A percentile compares a stretch with the other conserved stretches of the same genome.
phyloP scores from a whole-genome alignment of 129 eudicot genomes.

The Oenanthe sinensis region DNA sequence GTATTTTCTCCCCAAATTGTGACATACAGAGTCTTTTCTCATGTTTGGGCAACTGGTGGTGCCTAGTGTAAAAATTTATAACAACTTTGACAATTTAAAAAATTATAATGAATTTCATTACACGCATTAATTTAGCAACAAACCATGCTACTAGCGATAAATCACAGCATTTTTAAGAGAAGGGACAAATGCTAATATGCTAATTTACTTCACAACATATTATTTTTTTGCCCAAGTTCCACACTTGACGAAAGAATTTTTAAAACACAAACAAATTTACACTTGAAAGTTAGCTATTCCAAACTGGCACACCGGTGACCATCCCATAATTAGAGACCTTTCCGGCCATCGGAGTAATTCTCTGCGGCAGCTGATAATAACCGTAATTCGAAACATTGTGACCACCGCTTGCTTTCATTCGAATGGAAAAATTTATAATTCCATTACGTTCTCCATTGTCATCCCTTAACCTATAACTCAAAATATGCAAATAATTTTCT shows the following conservation, averaged over 20 bases:
- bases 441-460: constrained; percentile 36
- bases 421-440: constrained; percentile 53
- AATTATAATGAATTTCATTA: no score
- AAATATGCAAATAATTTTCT: constrained; percentile 3
- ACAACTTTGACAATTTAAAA: no score
- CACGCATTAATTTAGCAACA: background rate
- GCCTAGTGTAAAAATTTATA: no score
- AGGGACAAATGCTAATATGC: no score
- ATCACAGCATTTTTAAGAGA: background rate
- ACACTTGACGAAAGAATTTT: background rate
- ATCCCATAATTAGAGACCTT: constrained; percentile 15
- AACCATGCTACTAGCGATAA: background rate
- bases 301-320: constrained; percentile 39
- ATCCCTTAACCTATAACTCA: constrained; percentile 3
- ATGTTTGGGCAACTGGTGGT: no score
- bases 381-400: background rate
- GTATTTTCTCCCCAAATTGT: no score
- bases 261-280: background rate
- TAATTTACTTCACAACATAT: background rate
- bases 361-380: constrained; percentile 11
- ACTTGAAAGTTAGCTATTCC: background rate
- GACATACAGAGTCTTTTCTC: no score
- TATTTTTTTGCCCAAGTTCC: background rate
- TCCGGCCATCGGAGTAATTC: background rate
- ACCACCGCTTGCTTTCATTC: constrained; percentile 17